Conservation (phyloP, 2,329 filamentous ascomycete genomes). For the Orbilia blumenaviensis region DNA sequence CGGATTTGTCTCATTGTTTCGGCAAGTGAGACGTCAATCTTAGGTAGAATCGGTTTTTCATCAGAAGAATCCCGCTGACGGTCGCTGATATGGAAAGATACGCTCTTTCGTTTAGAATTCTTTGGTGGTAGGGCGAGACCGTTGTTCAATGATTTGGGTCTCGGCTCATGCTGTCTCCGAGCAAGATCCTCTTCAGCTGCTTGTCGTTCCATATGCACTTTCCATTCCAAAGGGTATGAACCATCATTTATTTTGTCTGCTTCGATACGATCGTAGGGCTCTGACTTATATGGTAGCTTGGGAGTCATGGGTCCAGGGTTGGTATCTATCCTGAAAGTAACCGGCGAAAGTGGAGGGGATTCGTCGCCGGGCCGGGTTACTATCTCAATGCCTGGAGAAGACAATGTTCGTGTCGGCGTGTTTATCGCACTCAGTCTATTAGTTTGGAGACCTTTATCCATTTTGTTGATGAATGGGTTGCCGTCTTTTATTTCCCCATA, state of each 20-base stretch:
- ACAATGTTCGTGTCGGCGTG: slow-evolving; percentile 16
- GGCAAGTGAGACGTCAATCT: slow-evolving; percentile 12
- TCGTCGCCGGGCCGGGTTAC: slow-evolving; percentile 37
- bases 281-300: slow-evolving; percentile 20
- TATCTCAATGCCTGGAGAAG: slow-evolving; percentile 42
- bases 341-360: slow-evolving; percentile 44
- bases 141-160: not conserved
- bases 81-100: slow-evolving; percentile 28
- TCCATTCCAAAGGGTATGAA: slow-evolving; percentile 44
- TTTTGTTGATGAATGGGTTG: slow-evolving; percentile 7
- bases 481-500: slow-evolving; percentile 23
- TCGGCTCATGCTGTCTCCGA: not conserved
- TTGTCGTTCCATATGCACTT: slow-evolving; percentile 38
- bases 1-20: slow-evolving; percentile 25
- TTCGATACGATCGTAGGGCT: slow-evolving; percentile 35
- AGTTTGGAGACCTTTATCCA: not conserved
- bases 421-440: not conserved
- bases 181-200: slow-evolving; percentile 7
- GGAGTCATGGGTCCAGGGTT: slow-evolving; percentile 17
- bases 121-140: not conserved
- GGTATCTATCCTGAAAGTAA: slow-evolving; percentile 44
- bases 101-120: slow-evolving; percentile 9
- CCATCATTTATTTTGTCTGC: slow-evolving; percentile 30
- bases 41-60: slow-evolving; percentile 6
- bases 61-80: slow-evolving; percentile 16